Evolutionary conservation across 768 basidiomycete genomes (phyloP), one percentile per base, ranked within the genome.

Genomic region (Filobasidium floriforme): DNA sequence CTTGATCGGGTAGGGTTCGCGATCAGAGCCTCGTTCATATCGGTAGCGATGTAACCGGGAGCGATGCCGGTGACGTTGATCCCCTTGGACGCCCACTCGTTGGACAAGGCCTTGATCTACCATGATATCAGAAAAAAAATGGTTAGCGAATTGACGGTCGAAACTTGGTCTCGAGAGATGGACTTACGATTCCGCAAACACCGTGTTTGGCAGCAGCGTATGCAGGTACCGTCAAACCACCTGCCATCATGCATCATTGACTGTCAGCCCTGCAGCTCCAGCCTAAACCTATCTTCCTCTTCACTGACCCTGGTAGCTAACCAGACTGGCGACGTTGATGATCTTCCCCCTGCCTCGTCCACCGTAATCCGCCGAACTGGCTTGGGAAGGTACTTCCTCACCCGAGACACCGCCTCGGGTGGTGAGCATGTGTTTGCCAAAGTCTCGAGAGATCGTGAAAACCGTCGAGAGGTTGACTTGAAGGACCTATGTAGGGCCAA

Each of bases 61-160:
- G 87, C 87, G 70, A 94, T 89, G 26, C 84, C 88, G 75, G 93
- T 92, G 19, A 93, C 90, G 77, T 91, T 88, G 61, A 94, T 85
- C 70, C 90, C 90, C 72, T 89, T 84, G 73, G 84, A 83, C 67
- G 89, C 88, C 92, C 92, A 96, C 77, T 94, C 92, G 78, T 96
- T 96, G 72, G 88, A 87, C 73, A 94, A 84, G 1, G 91, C 88
- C 79, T 92, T 92, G 73, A 70, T 62, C 73, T 74, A 62, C 18
- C 32, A 37, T 37, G 32, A 24, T 18, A 12, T 51, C 3, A 24
- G 46, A 5, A 6, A 41, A 1, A 29, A 55, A 12, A 51, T 18
- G 12, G 24, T 51, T 6, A 51, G 46, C 46, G 18, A 19, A 6
- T 11, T 6, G 62, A 60, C 15, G 37, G 26, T 26, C 46, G 90